phyloP scores from a whole-genome alignment of 345 rosid species.

The Boechera stricta region DNA sequence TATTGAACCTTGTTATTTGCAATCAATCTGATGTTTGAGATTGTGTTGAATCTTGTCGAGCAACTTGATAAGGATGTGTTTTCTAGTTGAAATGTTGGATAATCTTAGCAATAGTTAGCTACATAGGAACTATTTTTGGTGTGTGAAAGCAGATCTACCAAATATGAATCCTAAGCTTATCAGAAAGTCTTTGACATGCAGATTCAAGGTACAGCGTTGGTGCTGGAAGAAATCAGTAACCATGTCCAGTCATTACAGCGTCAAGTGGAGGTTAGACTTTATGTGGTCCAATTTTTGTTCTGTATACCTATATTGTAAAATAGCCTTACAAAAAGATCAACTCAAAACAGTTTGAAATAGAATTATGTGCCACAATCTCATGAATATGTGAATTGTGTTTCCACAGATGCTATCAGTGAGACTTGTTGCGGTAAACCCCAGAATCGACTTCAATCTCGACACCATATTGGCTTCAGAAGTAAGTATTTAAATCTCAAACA shows the following conservation, averaged over 20 bases:
- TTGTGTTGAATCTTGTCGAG: background rate
- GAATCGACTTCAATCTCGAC: conserved; percentile 80
- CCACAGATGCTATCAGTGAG: conserved; percentile 91
- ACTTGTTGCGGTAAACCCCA: conserved; percentile 87
- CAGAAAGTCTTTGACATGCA: conserved; percentile 49
- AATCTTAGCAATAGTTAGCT: conserved; percentile 13
- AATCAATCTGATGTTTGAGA: too few species aligned
- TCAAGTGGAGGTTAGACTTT: conserved; percentile 91
- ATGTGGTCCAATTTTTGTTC: conserved; percentile 35
- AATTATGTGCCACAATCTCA: conserved; percentile 24
- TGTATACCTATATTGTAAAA: conserved; percentile 25
- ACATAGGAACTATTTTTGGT: conserved; percentile 2
- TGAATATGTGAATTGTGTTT: conserved; percentile 43
- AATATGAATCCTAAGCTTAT: conserved; percentile 14
- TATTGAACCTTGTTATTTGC: too few species aligned
- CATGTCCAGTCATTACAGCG: conserved; percentile 91
- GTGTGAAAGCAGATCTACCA: background rate
- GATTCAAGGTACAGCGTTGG: conserved; percentile 96
- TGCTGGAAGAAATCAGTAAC: conserved; percentile 92
- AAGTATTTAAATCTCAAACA: conserved; percentile 46
- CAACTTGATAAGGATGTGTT: background rate
- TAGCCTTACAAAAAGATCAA: conserved; percentile 33
- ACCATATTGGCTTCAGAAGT: conserved; percentile 78
- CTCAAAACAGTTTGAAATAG: conserved; percentile 21
- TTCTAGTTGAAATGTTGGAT: conserved; percentile 8